These are phyloP conservation scores for Globisporangium abappressorium DNA, from an alignment of 352 stramenopile species.

Conservation along the genomic window DNA sequence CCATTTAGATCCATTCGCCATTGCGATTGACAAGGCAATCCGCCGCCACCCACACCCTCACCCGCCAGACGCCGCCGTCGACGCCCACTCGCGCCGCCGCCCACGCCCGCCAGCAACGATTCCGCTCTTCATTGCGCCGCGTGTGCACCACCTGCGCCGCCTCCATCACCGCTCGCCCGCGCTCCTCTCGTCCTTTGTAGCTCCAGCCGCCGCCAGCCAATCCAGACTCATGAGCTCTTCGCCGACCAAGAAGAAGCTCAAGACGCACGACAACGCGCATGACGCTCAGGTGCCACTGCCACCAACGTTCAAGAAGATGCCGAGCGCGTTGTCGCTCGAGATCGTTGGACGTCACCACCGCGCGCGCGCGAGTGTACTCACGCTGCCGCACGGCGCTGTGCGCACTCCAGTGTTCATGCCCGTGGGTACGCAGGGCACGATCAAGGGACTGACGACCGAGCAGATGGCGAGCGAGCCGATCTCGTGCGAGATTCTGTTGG, in stretches of 20 bases:
- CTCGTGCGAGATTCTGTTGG: conserved; percentile 92
- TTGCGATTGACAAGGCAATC: conserved; percentile 2
- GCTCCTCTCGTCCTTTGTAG: not conserved
- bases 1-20: not conserved
- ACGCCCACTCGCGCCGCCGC: not conserved
- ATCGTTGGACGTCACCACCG: conserved; percentile 45
- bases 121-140: conserved; percentile 1
- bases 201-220: conserved; percentile 5
- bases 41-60: not conserved
- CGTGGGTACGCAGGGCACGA: conserved; percentile 95
- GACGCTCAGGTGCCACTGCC: not conserved
- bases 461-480: conserved; percentile 73
- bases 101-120: conserved; percentile 6
- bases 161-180: not conserved
- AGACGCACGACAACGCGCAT: conserved; percentile 7
- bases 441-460: conserved; percentile 91
- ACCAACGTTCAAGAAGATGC: conserved; percentile 32
- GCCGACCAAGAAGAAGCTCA: conserved; percentile 18
- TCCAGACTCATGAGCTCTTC: conserved; percentile 16
- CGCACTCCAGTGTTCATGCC: conserved; percentile 96
- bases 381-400: conserved; percentile 84
- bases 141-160: not conserved
- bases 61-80: not conserved
- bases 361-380: conserved; percentile 71
- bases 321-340: conserved; percentile 44